A percentile compares a stretch with the other conserved stretches of the same genome.
Conservation (phyloP, 257 asterid species). For the Gentiana dahurica region DNA sequence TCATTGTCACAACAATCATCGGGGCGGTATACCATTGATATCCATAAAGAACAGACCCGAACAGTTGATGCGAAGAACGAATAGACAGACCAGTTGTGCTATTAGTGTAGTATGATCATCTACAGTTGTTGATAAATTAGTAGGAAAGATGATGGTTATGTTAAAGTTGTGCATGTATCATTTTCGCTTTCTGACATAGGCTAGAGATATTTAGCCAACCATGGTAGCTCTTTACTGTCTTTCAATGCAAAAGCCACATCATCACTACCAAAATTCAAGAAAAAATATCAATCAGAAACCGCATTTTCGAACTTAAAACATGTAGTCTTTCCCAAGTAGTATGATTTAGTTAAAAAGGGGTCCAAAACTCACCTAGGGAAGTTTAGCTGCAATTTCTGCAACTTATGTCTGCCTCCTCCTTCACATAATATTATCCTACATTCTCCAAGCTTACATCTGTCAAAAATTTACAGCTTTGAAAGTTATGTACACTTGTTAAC, state of each 20-base stretch:
- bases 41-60: too few relatives aligned
- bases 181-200: neutral
- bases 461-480: slow-evolving; percentile 12
- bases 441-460: slow-evolving; percentile 95
- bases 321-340: neutral
- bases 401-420: slow-evolving; percentile 61
- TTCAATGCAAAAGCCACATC: slow-evolving; percentile 90
- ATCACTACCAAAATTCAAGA: slow-evolving; percentile 43
- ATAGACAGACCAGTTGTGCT: too few relatives aligned
- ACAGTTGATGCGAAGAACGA: too few relatives aligned
- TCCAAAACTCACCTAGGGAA: slow-evolving; percentile 65
- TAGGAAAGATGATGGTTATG: too few relatives aligned
- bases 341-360: neutral
- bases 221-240: slow-evolving; percentile 78
- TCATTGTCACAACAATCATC: too few relatives aligned
- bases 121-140: too few relatives aligned
- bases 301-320: neutral
- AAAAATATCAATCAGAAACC: neutral
- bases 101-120: too few relatives aligned
- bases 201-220: slow-evolving; percentile 73
- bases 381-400: slow-evolving; percentile 94
- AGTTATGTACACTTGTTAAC: neutral
- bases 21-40: too few relatives aligned
- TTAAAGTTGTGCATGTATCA: neutral
- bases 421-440: slow-evolving; percentile 75